A percentile compares a stretch with the other conserved stretches of the same genome.
Conservation (phyloP, 768 basidiomycete species). For the Leucosporidium creatinivorum region DNA sequence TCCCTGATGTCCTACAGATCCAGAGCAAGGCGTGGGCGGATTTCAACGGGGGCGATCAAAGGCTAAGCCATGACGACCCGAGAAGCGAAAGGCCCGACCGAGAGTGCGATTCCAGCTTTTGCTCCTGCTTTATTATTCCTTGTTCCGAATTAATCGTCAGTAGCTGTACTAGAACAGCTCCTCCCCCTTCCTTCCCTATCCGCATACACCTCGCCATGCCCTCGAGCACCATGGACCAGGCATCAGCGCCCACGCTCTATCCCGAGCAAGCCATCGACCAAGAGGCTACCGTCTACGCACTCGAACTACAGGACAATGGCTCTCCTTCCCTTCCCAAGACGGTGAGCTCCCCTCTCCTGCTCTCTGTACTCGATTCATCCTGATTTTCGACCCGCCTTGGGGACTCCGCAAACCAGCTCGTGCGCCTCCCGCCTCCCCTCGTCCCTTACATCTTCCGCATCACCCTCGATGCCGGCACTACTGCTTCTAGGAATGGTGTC, state of each 20-base stretch:
- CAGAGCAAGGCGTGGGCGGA: no score
- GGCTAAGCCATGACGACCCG: no score
- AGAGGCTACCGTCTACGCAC: neutral
- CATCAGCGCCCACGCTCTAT: no score
- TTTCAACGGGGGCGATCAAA: no score
- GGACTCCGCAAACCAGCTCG: conserved; percentile 55
- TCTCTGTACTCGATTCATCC: neutral
- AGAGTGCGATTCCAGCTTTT: neutral
- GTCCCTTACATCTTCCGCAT: conserved; percentile 74
- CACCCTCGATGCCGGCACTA: conserved; percentile 82
- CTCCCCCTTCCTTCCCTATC: no score
- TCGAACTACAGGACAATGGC: neutral
- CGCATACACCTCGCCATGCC: no score
- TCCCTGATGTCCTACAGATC: no score
- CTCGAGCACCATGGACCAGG: no score
- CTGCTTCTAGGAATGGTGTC: conserved; percentile 78
- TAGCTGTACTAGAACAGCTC: no score
- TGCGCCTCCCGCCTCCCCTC: conserved; percentile 86
- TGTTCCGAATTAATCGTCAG: neutral
- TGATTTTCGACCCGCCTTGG: no score
- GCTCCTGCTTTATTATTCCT: no score
- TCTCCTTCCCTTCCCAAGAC: neutral
- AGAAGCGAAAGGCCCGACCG: neutral
- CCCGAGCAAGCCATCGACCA: no score
- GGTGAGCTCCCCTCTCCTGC: neutral